A percentile compares a stretch with the other conserved stretches of the same genome.
Conservation (phyloP, 2,329 filamentous ascomycete genomes). For the Trichoderma polysporum region DNA sequence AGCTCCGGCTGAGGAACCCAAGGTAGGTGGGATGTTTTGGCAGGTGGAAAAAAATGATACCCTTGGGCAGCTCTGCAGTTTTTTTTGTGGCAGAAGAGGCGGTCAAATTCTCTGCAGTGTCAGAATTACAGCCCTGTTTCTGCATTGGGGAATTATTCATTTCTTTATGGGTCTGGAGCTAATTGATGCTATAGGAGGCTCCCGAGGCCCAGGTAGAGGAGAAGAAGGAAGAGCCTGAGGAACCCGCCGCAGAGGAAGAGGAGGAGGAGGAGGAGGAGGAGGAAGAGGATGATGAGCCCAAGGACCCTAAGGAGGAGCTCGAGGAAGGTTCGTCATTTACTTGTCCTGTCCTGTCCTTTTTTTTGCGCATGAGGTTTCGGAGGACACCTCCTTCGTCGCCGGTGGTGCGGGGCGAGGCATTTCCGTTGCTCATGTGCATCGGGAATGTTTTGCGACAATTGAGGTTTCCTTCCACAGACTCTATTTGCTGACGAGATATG, state of each 20-base stretch:
- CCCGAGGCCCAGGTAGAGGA: constrained; percentile 41
- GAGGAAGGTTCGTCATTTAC: constrained; percentile 74
- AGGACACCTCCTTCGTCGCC: not conserved
- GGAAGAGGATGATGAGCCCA: constrained; percentile 78
- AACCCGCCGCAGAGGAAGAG: constrained; percentile 53
- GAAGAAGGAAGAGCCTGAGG: constrained; percentile 48
- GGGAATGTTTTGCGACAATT: not conserved
- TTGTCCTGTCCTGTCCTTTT: not conserved
- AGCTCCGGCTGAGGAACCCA: constrained; percentile 65
- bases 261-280: constrained; percentile 67
- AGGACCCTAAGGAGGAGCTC: constrained; percentile 82
- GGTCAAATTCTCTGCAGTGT: not conserved
- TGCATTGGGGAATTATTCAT: not conserved
- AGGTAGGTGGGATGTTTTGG: constrained; percentile 41
- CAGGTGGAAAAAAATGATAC: not conserved
- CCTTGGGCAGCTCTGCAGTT: constrained; percentile 16
- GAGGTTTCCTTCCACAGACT: not conserved
- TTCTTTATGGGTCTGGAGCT: constrained; percentile 1
- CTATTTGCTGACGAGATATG: constrained; percentile 19
- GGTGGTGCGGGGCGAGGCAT: constrained; percentile 21
- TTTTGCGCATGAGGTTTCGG: constrained; percentile 9
- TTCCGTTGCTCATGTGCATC: constrained; percentile 23
- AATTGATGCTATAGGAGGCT: constrained; percentile 34
- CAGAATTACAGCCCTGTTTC: not conserved
- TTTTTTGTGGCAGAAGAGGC: not conserved